phyloP scores from a whole-genome alignment of 129 eudicot species.

The Chrysanthemum makinoi region DNA sequence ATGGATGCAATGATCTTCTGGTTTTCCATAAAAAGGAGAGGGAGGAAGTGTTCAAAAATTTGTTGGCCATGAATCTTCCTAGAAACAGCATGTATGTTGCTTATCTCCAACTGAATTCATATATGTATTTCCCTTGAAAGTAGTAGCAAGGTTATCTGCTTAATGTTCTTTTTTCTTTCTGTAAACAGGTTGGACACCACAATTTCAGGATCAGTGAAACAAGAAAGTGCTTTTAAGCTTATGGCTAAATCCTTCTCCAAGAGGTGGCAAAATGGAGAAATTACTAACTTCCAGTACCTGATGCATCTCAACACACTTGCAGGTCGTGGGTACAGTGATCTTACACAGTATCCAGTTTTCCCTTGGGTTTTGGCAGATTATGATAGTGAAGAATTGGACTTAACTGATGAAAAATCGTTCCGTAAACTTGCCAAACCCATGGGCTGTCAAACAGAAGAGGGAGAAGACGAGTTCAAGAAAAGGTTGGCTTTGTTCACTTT shows the following conservation, averaged over 20 bases:
- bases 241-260: slow-evolving; percentile 93
- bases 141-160: background rate
- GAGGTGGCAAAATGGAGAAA: slow-evolving; percentile 99
- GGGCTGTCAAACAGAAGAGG: slow-evolving; percentile 95
- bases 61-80: slow-evolving; percentile 88
- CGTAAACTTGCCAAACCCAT: slow-evolving; percentile 91
- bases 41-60: slow-evolving; percentile 87
- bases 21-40: slow-evolving; percentile 98
- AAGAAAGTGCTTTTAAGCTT: slow-evolving; percentile 71
- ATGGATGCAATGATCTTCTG: slow-evolving; percentile 95
- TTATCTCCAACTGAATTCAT: background rate
- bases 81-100: slow-evolving; percentile 90
- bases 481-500: slow-evolving; percentile 45
- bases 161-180: background rate
- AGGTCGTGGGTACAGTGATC: slow-evolving; percentile 99
- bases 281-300: slow-evolving; percentile 94
- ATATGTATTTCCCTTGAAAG: background rate
- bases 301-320: slow-evolving; percentile 99
- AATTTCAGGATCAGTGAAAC: slow-evolving; percentile 83
- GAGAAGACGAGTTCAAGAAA: slow-evolving; percentile 93
- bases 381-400: slow-evolving; percentile 75
- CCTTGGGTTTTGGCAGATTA: slow-evolving; percentile 99
- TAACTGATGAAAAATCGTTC: slow-evolving; percentile 72
- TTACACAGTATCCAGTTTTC: slow-evolving; percentile 97
- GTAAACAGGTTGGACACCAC: slow-evolving; percentile 88